Base-by-base conservation (phyloP, 2,329 filamentous ascomycete genomes). In the Colletotrichum gloeosporioides region DNA sequence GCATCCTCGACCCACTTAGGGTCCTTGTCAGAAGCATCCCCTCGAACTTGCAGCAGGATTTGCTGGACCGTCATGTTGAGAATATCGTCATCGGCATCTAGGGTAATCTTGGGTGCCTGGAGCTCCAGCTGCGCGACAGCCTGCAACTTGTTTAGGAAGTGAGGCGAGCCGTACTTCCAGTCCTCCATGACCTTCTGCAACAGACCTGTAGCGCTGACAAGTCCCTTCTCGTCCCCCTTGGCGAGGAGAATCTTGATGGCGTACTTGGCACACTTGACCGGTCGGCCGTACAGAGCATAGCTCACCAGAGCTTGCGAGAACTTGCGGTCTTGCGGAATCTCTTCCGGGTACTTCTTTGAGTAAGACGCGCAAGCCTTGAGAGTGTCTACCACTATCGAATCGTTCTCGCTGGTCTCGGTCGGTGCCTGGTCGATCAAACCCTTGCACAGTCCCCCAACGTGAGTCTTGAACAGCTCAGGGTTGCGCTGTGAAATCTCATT, bases 341-440 rank as follows among this genome's bases (percentile, higher is more conserved):
- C 96, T 13, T 93, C 90, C 0, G 96, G 93, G 79, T 98, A 96
- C 80, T 94, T 96, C 81, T 93, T 94, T 2, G 96, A 95, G 83
- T 98, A 99, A 3, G 95, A 95, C 12, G 96, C 95, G 83, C 97
- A 98, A 4, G 98, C 96, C 83, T 98, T 98, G 75, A 99, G 89
- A 3, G 96, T 96, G 81, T 98, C 95, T 15, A 97, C 95, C n/a
- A 95, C 93, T 4, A 91, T 90, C 2, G 92, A 84, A 69, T 96
- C 94, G 77, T 96, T 96, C 3, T 89, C 82, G 69, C 91, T 91
- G 22, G 88, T 92, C 25, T 91, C 89, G 6, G 92, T 93, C 1
- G 97, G 97, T 2, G 95, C 94, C 80, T 96, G 93, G 31, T 95
- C 92, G 78, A 96, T 92, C 22, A 99, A 90, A 75, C 96, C 93